A percentile compares a stretch with the other conserved stretches of the same genome.
Conservation (phyloP, 2,329 filamentous ascomycete genomes). For the Colletotrichum trifolii region DNA sequence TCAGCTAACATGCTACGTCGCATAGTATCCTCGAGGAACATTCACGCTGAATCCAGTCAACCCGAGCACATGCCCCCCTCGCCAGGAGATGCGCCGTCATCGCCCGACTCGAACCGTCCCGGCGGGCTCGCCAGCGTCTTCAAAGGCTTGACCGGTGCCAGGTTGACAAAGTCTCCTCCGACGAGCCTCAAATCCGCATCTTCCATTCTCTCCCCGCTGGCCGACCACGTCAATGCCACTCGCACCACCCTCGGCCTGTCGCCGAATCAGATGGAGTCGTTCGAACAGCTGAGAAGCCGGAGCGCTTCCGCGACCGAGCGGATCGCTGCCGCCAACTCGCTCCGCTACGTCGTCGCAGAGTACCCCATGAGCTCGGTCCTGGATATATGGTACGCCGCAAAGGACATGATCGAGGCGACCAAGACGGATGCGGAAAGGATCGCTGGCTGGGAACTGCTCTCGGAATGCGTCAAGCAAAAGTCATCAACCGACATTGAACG, state of each 20-base stretch:
- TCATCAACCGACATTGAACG: slow-evolving; percentile 75
- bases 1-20: slow-evolving; percentile 36
- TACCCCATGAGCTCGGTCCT: slow-evolving; percentile 69
- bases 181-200: slow-evolving; percentile 54
- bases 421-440: slow-evolving; percentile 65
- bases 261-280: slow-evolving; percentile 63
- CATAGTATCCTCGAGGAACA: slow-evolving; percentile 26
- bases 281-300: slow-evolving; percentile 60
- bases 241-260: slow-evolving; percentile 57
- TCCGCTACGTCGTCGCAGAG: slow-evolving; percentile 67
- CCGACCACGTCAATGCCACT: slow-evolving; percentile 58
- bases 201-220: slow-evolving; percentile 50
- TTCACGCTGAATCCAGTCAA: slow-evolving; percentile 20
- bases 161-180: slow-evolving; percentile 62
- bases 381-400: slow-evolving; percentile 74
- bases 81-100: slow-evolving; percentile 65
- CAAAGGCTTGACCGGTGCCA: slow-evolving; percentile 69
- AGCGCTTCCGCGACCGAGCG: slow-evolving; percentile 64
- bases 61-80: slow-evolving; percentile 68
- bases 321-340: slow-evolving; percentile 66
- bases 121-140: slow-evolving; percentile 72
- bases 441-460: slow-evolving; percentile 74
- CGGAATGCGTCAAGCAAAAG: slow-evolving; percentile 72
- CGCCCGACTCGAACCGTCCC: slow-evolving; percentile 65
- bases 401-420: slow-evolving; percentile 70